Conservation (phyloP, 305 asterid genomes). For the Striga hermonthica region DNA sequence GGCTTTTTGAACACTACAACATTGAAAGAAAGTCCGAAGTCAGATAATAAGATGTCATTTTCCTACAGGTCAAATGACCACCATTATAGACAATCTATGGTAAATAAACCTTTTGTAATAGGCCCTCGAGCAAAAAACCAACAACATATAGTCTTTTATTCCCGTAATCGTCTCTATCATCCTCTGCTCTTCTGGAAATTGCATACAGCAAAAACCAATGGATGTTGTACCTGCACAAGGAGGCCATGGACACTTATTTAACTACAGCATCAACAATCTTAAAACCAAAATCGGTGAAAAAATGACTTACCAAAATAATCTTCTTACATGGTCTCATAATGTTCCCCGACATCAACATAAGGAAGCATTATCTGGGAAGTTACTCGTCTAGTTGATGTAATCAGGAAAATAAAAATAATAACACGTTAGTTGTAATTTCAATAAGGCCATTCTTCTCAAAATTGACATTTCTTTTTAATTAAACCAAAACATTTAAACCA, state of each 20-base stretch:
- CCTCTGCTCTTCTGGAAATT: conserved; percentile 90
- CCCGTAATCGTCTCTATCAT: conserved; percentile 96
- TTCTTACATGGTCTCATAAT: conserved; percentile 93
- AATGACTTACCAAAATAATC: conserved; percentile 72
- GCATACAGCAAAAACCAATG: conserved; percentile 93
- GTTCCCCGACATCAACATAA: conserved; percentile 90
- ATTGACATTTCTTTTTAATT: no score
- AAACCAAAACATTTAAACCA: conserved; percentile 1
- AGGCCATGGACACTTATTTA: conserved; percentile 17
- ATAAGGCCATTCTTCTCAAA: no score
- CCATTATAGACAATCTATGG: conserved; percentile 20
- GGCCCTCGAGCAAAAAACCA: conserved; percentile 93
- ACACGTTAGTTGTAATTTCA: no score
- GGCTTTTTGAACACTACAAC: conserved; percentile 87
- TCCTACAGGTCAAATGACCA: conserved; percentile 27
- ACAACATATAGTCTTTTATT: conserved; percentile 97
- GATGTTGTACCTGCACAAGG: conserved; percentile 66
- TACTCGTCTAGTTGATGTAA: no score
- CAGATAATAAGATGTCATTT: conserved; percentile 26
- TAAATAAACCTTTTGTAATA: conserved; percentile 79
- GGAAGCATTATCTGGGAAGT: no score
- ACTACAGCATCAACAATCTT: conserved; percentile 22
- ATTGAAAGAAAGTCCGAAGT: conserved; percentile 33
- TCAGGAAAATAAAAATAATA: no score
- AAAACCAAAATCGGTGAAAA: conserved; percentile 9